phyloP scores from a whole-genome alignment of 2,329 filamentous ascomycete species.

The Davidsoniella neocaledoniae region DNA sequence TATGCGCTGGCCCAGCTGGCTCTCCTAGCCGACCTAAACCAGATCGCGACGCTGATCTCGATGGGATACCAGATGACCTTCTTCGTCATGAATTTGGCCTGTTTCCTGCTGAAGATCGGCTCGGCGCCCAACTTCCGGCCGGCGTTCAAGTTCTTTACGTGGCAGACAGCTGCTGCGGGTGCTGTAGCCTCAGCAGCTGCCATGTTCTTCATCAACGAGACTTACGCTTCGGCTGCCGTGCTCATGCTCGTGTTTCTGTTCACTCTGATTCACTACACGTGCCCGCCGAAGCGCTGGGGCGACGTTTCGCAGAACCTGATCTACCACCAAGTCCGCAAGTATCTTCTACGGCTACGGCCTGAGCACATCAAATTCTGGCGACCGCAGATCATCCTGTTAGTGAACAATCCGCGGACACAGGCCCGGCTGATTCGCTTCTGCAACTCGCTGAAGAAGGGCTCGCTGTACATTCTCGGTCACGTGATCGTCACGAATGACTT shows the following conservation, averaged over 20 bases:
- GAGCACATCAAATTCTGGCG: conserved; percentile 93
- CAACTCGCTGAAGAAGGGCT: conserved; percentile 79
- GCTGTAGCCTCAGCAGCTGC: conserved; percentile 59
- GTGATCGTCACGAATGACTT: conserved; percentile 80
- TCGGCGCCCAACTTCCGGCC: conserved; percentile 81
- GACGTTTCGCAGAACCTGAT: conserved; percentile 82
- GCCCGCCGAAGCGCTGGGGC: conserved; percentile 75
- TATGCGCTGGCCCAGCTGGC: conserved; percentile 62
- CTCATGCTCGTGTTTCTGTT: conserved; percentile 62
- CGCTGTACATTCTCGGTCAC: conserved; percentile 69
- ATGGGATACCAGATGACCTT: conserved; percentile 94
- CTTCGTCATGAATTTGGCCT: conserved; percentile 73
- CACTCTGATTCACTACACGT: conserved; percentile 68
- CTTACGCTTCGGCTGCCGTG: conserved; percentile 62
- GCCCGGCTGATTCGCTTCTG: conserved; percentile 79
- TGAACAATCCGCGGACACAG: conserved; percentile 68
- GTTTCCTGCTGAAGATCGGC: conserved; percentile 71
- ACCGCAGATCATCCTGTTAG: conserved; percentile 68
- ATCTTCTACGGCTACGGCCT: conserved; percentile 63
- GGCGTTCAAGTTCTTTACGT: conserved; percentile 78
- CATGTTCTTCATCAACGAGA: conserved; percentile 81
- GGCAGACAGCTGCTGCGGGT: conserved; percentile 62
- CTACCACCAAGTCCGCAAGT: conserved; percentile 73
- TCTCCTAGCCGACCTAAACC: conserved; percentile 69
- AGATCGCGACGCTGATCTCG: conserved; percentile 76